Percentiles rank a stretch among this genome's conserved stretches.
Evolutionary conservation across 257 asterid species (phyloP).

Genomic region (Solanum lignicaule): DNA sequence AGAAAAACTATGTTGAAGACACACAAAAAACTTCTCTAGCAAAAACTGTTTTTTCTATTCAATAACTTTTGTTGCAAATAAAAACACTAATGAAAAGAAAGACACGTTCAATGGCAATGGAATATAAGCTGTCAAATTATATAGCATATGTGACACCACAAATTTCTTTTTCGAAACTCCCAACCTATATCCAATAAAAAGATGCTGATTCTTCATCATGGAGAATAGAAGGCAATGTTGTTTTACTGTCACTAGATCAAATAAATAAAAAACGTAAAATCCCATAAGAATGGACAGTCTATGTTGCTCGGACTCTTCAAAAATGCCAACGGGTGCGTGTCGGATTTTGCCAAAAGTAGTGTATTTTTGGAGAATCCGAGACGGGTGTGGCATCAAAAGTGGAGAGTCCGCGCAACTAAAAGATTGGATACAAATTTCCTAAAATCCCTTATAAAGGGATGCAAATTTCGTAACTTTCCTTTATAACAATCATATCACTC

Average conservation of each 20-base stretch:
- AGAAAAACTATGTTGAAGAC: neutral
- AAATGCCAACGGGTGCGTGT: no score
- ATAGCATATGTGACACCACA: neutral
- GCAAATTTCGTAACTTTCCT: neutral
- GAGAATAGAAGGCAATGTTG: neutral
- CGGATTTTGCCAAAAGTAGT: no score
- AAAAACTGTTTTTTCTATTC: neutral
- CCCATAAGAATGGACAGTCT: neutral
- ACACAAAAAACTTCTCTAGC: neutral
- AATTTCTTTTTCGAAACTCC: neutral
- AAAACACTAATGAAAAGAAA: neutral
- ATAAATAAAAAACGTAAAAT: neutral
- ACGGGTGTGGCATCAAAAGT: no score
- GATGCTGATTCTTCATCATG: neutral
- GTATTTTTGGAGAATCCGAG: no score
- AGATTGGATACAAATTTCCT: neutral
- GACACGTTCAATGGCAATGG: neutral
- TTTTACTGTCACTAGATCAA: neutral
- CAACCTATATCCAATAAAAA: neutral
- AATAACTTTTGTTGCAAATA: neutral
- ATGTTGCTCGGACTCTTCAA: no score
- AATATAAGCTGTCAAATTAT: neutral
- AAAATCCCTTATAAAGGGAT: neutral
- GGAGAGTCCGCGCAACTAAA: no score
- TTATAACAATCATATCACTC: neutral